Evolutionary conservation across 306 rosid species (phyloP), one percentile per base, ranked within the genome.

Genomic region (Inga oerstediana): DNA sequence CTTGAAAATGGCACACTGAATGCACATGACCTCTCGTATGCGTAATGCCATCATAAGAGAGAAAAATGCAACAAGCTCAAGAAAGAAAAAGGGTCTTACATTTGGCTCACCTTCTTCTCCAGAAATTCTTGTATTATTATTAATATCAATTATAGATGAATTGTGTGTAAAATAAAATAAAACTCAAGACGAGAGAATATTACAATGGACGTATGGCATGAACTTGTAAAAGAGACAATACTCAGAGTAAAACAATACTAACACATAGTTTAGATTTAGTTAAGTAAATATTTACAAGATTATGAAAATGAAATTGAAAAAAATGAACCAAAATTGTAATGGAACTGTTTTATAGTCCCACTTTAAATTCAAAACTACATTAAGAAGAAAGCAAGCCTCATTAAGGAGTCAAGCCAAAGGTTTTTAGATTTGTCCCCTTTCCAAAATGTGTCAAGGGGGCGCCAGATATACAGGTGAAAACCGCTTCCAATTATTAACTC

Each of bases 71-170:
- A 1, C 48, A 46, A 71, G 80, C 66, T 5, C 43, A 59, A 75
- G 11, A 22, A 75, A 34, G 74, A 68, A 75, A 9, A 72, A 35
- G 65, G 68, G 8, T 45, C 97, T 88, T 88, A 92, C 98, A 80
- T 88, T 88, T 82, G 87, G 95, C 62, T 86, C 93, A 37, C 91
- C 91, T 11, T 85, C 90, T 13, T 88, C 92, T 72, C 45, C 81
- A 0, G 79, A 85, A 78, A 81, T 80, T 79, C n/a, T 78, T 37
- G 44, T 19, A 37, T 85, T 65, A 81, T 34, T 70, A 66, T 75
- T 72, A 45, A 74, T 79, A 35, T 7, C 83, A 8, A 24, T 79
- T 30, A 41, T 67, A 77, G 78, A 64, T 41, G 78, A 77, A 20
- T 51, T 80, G 39, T 75, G 96, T 92, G 91, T 86, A 87, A 74